Conservation (phyloP, 129 eudicot genomes). For the Lactuca sativa region DNA sequence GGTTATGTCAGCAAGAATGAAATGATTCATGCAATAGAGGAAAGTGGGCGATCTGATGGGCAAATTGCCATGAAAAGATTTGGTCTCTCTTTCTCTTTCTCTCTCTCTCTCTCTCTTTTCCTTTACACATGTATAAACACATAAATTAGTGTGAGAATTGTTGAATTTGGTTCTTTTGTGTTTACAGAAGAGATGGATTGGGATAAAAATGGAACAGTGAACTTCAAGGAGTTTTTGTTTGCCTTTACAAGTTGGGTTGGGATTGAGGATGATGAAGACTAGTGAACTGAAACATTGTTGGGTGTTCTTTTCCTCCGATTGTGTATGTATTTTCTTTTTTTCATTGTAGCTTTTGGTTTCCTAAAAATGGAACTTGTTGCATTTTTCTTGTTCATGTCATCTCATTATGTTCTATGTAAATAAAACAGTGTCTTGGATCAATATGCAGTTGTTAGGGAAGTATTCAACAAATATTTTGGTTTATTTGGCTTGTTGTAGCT, state of each 20-base stretch:
- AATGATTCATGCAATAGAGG: constrained; percentile 82
- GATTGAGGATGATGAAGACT: constrained; percentile 73
- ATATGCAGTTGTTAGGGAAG: constrained; percentile 2
- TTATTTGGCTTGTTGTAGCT: not conserved
- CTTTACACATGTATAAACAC: not conserved
- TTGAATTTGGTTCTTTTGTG: constrained; percentile 12
- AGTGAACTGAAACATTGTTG: constrained; percentile 25
- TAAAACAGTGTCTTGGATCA: constrained; percentile 15
- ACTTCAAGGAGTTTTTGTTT: constrained; percentile 88
- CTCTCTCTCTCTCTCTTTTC: not conserved
- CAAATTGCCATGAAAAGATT: constrained; percentile 89
- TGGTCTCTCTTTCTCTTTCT: constrained; percentile 41
- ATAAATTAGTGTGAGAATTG: not conserved
- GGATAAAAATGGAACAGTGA: constrained; percentile 92
- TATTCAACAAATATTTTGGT: not conserved
- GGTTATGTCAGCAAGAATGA: constrained; percentile 85
- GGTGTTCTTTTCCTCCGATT: not conserved
- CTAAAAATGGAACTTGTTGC: not conserved
- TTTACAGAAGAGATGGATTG: constrained; percentile 96
- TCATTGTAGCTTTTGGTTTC: not conserved
- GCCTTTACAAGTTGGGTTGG: constrained; percentile 93
- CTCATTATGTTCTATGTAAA: constrained; percentile 2
- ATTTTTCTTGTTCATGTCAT: not conserved
- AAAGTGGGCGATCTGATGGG: constrained; percentile 69
- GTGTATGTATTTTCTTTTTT: constrained; percentile 19